Evolutionary conservation across 805 yeast genomes (phyloP).

Genomic region (Ogataea nitratoaversa): DNA sequence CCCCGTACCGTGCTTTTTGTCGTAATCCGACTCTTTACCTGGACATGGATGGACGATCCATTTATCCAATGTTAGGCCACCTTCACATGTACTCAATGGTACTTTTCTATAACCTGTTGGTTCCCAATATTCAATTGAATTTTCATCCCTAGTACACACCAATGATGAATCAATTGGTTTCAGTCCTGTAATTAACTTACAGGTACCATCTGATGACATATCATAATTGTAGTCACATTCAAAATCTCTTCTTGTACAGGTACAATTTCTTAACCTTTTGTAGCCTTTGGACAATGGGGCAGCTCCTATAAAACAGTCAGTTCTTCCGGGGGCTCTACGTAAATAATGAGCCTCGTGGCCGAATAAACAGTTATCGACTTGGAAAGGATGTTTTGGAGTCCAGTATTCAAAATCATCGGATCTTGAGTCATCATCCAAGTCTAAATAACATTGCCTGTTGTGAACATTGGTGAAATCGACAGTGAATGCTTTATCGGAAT

Average conservation of each 20-base stretch:
- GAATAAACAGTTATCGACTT: slow-evolving; percentile 53
- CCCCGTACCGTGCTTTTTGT: slow-evolving; percentile 42
- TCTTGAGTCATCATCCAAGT: slow-evolving; percentile 33
- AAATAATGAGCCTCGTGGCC: slow-evolving; percentile 64
- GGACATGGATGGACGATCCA: slow-evolving; percentile 76
- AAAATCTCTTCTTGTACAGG: slow-evolving; percentile 80
- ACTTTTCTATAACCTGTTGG: slow-evolving; percentile 91
- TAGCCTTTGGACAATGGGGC: slow-evolving; percentile 57
- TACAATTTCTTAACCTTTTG: slow-evolving; percentile 59
- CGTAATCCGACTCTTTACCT: slow-evolving; percentile 68
- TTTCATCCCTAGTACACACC: slow-evolving; percentile 51
- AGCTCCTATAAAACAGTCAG: slow-evolving; percentile 68
- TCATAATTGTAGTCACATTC: slow-evolving; percentile 91
- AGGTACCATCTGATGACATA: slow-evolving; percentile 72
- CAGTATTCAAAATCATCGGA: slow-evolving; percentile 60
- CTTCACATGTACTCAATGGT: slow-evolving; percentile 80
- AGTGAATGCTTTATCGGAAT: slow-evolving; percentile 34
- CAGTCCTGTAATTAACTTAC: slow-evolving; percentile 75
- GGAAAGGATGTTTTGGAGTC: slow-evolving; percentile 55
- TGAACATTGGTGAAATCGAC: slow-evolving; percentile 55
- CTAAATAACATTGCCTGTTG: slow-evolving; percentile 51
- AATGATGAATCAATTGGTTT: slow-evolving; percentile 60
- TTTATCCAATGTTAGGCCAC: slow-evolving; percentile 70
- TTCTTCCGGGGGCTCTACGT: slow-evolving; percentile 50
- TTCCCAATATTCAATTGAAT: slow-evolving; percentile 66